Evolutionary conservation across 1,284 basidiomycete genomes (phyloP), one percentile per base, ranked within the genome.

Genomic region (Schizopora paradoxa): DNA sequence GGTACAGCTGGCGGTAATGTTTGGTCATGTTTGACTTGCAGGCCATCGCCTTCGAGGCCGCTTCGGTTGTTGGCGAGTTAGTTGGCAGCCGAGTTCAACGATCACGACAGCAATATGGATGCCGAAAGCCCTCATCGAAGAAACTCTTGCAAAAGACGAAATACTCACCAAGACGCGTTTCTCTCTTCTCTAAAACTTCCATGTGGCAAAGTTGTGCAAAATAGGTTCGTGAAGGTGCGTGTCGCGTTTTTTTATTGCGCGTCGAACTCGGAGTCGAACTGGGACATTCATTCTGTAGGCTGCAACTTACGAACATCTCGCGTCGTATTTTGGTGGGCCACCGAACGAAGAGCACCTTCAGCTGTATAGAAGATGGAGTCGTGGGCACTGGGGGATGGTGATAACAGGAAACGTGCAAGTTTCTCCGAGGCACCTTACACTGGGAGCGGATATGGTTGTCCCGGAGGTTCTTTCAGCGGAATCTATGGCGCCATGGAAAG

Each of bases 321-420:
- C 78, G 0, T 51, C 65, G 1, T 67, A 86, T 25, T 67, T 68
- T 10, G 88, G 89, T n/a, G 86, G 87, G 0, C 73, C 76, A 11
- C 91, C 91, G 0, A 87, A 84, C 48, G 55, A 66, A 13, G 63
- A 71, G 28, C 86, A 91, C 59, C 63, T 73, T 31, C 59, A 64
- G 1, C 71, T 97, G 19, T 97, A 98, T 61, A 65, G 75, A 1
- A 67, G 70, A 54, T 98, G 93, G 92, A 79, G 82, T 0, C 61
- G 69, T 29, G 79, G 83, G 3, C 74, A 75, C 16, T 97, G 91
- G 91, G 94, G 91, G 0, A 87, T 96, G 69, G 69, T 97, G 44
- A 68, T 95, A 41, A 92, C 93, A 0, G 92, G 94, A 13, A 97
- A 97, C 56, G 77, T 93, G 1, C 86, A 89, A 55, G 81, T 97